These are phyloP conservation scores for Solanum chaucha DNA, from an alignment of 257 asterid species.

Conservation along the genomic window DNA sequence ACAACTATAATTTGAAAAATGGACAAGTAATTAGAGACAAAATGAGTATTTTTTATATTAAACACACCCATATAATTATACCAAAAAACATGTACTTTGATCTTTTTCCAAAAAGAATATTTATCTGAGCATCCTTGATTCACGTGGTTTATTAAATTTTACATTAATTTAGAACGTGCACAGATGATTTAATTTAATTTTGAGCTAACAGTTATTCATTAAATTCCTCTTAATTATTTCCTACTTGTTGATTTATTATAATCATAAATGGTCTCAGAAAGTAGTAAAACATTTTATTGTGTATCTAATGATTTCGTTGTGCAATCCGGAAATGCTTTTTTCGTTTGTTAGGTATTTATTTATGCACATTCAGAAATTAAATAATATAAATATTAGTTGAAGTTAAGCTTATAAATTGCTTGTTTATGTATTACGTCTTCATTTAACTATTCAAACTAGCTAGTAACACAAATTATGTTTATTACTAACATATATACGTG, in stretches of 20 bases:
- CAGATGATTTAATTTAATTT: background rate
- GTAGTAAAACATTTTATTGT: background rate
- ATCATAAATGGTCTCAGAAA: background rate
- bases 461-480: background rate
- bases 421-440: no score
- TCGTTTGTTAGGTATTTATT: background rate
- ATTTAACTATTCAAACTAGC: background rate
- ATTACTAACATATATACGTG: background rate
- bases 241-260: background rate
- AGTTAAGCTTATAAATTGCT: no score
- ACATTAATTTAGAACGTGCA: background rate
- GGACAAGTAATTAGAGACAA: no score
- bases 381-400: fast-evolving
- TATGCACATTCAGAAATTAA: background rate
- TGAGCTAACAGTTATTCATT: background rate
- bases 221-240: background rate
- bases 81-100: background rate
- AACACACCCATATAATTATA: no score
- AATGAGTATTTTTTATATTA: no score
- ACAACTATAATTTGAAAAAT: no score
- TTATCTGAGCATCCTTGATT: background rate
- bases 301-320: background rate
- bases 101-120: no score
- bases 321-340: background rate
- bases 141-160: background rate